Conservation (phyloP, 257 asterid genomes). For the Fraxinus quadrangulata region DNA sequence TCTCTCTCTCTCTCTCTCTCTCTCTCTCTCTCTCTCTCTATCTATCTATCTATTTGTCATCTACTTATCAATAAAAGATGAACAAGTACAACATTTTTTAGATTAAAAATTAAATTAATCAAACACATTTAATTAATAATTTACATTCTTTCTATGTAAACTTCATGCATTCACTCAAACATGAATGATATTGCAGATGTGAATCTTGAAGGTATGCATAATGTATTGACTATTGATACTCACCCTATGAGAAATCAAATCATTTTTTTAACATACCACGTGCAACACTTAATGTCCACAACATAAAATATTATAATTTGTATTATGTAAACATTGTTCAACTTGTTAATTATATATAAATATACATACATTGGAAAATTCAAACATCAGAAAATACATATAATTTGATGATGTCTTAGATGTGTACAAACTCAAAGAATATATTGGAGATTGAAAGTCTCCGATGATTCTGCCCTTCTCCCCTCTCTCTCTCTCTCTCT, state of each 20-base stretch:
- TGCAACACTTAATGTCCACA: not conserved
- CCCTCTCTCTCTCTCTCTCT: constrained; percentile 16
- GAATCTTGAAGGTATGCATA: no score
- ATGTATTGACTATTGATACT: no score
- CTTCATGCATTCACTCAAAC: not conserved
- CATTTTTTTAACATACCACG: not conserved
- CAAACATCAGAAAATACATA: not conserved
- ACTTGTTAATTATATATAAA: not conserved
- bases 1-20: not conserved
- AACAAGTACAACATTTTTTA: no score
- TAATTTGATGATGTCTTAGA: constrained; percentile 25
- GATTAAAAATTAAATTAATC: no score
- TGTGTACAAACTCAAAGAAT: constrained; percentile 51
- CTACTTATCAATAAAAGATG: no score
- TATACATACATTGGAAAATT: not conserved
- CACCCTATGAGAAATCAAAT: not conserved
- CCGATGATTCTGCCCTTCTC: constrained; percentile 54
- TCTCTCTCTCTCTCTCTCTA: no score
- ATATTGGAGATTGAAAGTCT: constrained; percentile 72
- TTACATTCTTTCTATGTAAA: no score
- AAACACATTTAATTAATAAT: no score
- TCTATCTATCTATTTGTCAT: no score
- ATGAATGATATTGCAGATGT: no score
- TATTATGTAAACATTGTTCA: not conserved
- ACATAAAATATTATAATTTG: not conserved